Conservation (phyloP, 106 monocot species). For the Phalaenopsis equestris region DNA sequence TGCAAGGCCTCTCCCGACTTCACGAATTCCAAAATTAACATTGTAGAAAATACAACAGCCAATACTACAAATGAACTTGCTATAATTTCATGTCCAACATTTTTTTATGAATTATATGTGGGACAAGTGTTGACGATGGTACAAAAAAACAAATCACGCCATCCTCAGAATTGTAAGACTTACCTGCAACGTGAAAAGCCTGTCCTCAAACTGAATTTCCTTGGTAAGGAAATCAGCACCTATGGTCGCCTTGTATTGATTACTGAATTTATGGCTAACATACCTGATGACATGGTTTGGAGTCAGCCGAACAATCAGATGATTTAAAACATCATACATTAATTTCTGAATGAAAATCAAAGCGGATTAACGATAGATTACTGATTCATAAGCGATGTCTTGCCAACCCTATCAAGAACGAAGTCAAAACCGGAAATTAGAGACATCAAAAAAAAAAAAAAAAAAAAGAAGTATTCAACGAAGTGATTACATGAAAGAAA, state of each 20-base stretch:
- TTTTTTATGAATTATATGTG: not conserved
- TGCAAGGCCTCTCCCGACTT: not conserved
- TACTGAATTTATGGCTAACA: slow-evolving; percentile 83
- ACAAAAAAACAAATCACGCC: not conserved
- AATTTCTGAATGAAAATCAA: slow-evolving; percentile 8
- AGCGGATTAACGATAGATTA: slow-evolving; percentile 14
- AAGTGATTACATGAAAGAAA: not conserved
- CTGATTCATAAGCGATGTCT: slow-evolving; percentile 91
- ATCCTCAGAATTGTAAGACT: not conserved
- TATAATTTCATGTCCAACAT: not conserved
- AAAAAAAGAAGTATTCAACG: not conserved
- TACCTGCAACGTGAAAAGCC: slow-evolving; percentile 79
- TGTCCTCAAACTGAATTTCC: slow-evolving; percentile 75
- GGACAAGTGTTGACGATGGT: not conserved
- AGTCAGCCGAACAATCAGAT: slow-evolving; percentile 2
- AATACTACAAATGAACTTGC: not conserved
- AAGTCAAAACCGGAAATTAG: not conserved
- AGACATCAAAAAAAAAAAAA: not conserved
- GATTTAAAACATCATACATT: not conserved
- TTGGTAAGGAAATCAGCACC: slow-evolving; percentile 89
- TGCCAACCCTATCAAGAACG: slow-evolving; percentile 52
- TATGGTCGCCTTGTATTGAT: slow-evolving; percentile 84
- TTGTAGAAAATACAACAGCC: not conserved
- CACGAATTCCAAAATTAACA: not conserved
- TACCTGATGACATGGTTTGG: slow-evolving; percentile 29